These are phyloP conservation scores for Stropharia rugosoannulata DNA, from an alignment of 768 basidiomycete species.

Conservation along the genomic window DNA sequence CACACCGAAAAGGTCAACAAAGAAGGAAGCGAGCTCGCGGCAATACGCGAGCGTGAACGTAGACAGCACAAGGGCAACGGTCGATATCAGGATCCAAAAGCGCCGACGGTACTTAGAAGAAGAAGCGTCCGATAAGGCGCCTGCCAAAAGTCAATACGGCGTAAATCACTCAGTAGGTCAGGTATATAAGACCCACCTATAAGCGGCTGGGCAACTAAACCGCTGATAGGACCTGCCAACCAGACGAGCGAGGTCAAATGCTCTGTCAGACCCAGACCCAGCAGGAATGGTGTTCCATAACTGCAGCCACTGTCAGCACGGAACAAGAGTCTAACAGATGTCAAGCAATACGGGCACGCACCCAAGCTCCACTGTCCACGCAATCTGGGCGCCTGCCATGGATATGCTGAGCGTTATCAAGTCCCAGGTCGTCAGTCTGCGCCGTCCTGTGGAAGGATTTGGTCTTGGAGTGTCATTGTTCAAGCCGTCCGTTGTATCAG, in stretches of 20 bases:
- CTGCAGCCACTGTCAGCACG: conserved; percentile 39
- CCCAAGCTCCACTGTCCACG: conserved; percentile 96
- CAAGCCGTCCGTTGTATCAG: conserved; percentile 11
- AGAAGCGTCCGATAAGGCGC: conserved; percentile 94
- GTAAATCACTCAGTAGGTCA: conserved; percentile 26
- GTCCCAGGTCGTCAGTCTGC: conserved; percentile 58
- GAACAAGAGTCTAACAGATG: conserved; percentile 7
- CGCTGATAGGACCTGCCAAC: conserved; percentile 94
- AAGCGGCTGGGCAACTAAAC: conserved; percentile 93
- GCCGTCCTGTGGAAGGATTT: conserved; percentile 28
- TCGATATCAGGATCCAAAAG: conserved; percentile 92
- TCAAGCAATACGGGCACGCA: conserved; percentile 33
- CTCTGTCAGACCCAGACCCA: conserved; percentile 70
- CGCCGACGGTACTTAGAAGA: conserved; percentile 87
- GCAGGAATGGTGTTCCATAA: conserved; percentile 93
- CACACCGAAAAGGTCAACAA: conserved; percentile 75
- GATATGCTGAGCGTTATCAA: conserved; percentile 83
- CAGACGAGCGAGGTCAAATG: conserved; percentile 93
- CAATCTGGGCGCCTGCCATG: conserved; percentile 93
- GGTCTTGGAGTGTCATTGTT: conserved; percentile 18
- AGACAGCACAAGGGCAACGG: conserved; percentile 73
- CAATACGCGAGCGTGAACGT: conserved; percentile 86
- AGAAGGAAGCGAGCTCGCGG: conserved; percentile 61
- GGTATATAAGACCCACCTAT: conserved; percentile 65
- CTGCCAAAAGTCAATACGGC: conserved; percentile 36